Evolutionary conservation across 2,329 filamentous ascomycete species (phyloP).

Genomic region (Onygenales sp.): DNA sequence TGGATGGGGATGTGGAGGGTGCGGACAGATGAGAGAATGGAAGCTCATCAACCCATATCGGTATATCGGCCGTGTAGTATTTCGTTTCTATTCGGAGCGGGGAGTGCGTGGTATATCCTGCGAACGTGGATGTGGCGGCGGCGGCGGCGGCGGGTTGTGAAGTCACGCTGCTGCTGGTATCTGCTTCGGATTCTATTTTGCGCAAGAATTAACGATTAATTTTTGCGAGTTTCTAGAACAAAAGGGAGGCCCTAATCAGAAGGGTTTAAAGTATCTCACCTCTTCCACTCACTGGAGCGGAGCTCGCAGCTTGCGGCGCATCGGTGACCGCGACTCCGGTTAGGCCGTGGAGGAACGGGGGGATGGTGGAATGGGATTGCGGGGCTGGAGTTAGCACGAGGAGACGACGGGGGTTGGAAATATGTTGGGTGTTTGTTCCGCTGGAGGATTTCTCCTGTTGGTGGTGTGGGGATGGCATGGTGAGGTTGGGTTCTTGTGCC

Average conservation of each 20-base stretch:
- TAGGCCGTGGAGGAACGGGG: conserved; percentile 26
- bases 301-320: conserved; percentile 10
- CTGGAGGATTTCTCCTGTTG: conserved; percentile 6
- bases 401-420: conserved; percentile 32
- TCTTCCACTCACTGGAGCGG: not conserved
- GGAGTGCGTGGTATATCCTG: conserved; percentile 37
- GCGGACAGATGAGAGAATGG: conserved; percentile 14
- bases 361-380: conserved; percentile 27
- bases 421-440: conserved; percentile 12
- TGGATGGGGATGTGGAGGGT: not conserved
- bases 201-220: no score
- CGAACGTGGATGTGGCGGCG: conserved; percentile 24
- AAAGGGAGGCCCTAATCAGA: no score
- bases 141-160: conserved; percentile 5
- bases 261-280: not conserved
- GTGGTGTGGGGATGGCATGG: not conserved
- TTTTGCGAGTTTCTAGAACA: no score
- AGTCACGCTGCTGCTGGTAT: not conserved
- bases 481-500: not conserved
- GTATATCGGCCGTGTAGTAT: conserved; percentile 36
- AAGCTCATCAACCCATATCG: conserved; percentile 39
- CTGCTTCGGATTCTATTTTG: not conserved
- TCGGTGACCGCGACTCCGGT: conserved; percentile 23
- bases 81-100: conserved; percentile 32
- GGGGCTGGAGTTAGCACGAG: conserved; percentile 30